A percentile compares a stretch with the other conserved stretches of the same genome.
Evolutionary conservation across 2,329 filamentous ascomycete species (phyloP).

Genomic region (Phialocephala subalpina): DNA sequence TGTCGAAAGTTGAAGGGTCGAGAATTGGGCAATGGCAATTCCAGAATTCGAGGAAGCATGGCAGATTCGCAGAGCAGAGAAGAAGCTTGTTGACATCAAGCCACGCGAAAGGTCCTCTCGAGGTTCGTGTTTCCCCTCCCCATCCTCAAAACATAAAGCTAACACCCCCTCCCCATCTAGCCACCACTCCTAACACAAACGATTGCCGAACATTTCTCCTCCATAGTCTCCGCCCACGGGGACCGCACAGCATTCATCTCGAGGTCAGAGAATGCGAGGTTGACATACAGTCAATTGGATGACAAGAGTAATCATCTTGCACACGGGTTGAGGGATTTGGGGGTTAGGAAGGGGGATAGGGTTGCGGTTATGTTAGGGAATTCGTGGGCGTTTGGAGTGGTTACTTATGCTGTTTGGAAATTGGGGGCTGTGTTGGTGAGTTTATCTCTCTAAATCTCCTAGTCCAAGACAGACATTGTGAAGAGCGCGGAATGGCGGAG

Average conservation of each 20-base stretch:
- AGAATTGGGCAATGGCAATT: not conserved
- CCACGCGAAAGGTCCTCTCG: slow-evolving; percentile 43
- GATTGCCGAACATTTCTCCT: slow-evolving; percentile 75
- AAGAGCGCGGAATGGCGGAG: not conserved
- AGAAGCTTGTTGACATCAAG: slow-evolving; percentile 44
- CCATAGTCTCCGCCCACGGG: slow-evolving; percentile 68
- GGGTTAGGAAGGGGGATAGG: slow-evolving; percentile 82
- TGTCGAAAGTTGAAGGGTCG: not conserved
- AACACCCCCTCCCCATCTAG: slow-evolving; percentile 50
- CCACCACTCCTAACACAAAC: slow-evolving; percentile 73
- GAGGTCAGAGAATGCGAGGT: slow-evolving; percentile 57
- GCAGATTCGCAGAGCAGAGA: slow-evolving; percentile 7
- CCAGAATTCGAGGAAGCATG: not conserved
- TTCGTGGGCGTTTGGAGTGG: slow-evolving; percentile 80
- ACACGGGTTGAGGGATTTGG: slow-evolving; percentile 70
- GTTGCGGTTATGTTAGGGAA: slow-evolving; percentile 91
- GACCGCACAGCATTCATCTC: slow-evolving; percentile 67
- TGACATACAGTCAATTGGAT: slow-evolving; percentile 82
- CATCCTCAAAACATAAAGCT: not conserved
- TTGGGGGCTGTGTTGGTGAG: slow-evolving; percentile 84
- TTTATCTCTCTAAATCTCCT: not conserved
- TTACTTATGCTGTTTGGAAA: slow-evolving; percentile 93
- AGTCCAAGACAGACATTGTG: not conserved
- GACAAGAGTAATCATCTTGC: slow-evolving; percentile 79
- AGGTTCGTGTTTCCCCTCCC: slow-evolving; percentile 1